Percentiles rank a stretch among this genome's conserved stretches.
Conservation (phyloP, 2,329 filamentous ascomycete species). For the Fulvia fulva region DNA sequence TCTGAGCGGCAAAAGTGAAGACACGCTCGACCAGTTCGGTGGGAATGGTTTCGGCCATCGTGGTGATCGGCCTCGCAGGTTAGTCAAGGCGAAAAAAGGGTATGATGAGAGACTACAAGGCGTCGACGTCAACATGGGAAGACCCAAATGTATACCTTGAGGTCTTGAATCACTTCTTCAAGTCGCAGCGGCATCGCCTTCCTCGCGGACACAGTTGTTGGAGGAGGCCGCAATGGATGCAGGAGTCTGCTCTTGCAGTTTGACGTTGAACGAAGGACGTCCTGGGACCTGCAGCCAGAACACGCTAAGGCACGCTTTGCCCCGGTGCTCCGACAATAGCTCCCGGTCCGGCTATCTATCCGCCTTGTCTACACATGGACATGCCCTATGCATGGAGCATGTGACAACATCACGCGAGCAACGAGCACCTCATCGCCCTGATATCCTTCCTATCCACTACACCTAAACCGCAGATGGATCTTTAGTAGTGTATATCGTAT, state of each 20-base stretch:
- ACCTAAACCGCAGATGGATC: background rate
- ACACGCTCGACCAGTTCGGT: background rate
- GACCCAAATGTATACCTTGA: too few relatives aligned
- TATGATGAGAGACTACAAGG: too few relatives aligned
- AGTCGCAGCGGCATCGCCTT: too few relatives aligned
- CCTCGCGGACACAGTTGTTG: too few relatives aligned
- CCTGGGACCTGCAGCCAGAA: background rate
- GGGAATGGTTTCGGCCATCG: background rate
- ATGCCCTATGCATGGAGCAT: conserved; percentile 4
- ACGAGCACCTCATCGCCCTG: background rate
- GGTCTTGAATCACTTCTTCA: too few relatives aligned
- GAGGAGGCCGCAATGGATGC: too few relatives aligned
- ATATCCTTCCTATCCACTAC: background rate
- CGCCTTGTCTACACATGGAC: too few relatives aligned
- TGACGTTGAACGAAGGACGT: background rate
- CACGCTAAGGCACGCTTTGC: background rate
- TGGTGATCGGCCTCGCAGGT: too few relatives aligned
- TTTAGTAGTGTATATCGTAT: background rate
- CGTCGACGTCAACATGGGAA: too few relatives aligned
- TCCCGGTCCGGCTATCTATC: background rate
- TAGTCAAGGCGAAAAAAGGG: too few relatives aligned
- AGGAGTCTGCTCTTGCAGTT: background rate
- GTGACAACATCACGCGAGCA: conserved; percentile 11
- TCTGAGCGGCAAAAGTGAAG: background rate
- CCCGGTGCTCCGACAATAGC: background rate